phyloP scores from a whole-genome alignment of 106 monocot genomes.

The Agapanthus africanus region DNA sequence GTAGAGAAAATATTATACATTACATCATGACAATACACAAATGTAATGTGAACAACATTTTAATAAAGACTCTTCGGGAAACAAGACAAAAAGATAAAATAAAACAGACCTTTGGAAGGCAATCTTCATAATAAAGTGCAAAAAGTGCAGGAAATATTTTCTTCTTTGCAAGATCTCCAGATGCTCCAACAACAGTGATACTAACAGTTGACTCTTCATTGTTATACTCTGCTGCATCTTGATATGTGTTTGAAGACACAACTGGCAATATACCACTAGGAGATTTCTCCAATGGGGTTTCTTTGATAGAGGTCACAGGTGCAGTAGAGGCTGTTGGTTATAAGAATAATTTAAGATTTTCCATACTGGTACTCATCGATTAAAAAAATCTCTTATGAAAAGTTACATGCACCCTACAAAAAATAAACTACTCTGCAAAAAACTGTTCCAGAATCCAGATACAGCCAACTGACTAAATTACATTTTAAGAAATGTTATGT shows the following conservation, averaged over 20 bases:
- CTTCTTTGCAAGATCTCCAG: conserved; percentile 93
- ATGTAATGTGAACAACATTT: not conserved
- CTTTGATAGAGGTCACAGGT: conserved; percentile 17
- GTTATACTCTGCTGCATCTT: conserved; percentile 3
- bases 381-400: too few species aligned
- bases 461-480: too few species aligned
- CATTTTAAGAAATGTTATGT: too few species aligned
- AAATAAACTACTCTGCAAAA: too few species aligned
- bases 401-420: too few species aligned
- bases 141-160: conserved; percentile 97
- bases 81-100: not conserved
- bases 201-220: conserved; percentile 63
- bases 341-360: too few species aligned
- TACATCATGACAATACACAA: not conserved
- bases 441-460: too few species aligned
- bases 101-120: conserved; percentile 65
- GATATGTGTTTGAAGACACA: conserved; percentile 21
- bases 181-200: conserved; percentile 89
- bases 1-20: not conserved
- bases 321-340: conserved; percentile 15
- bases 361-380: too few species aligned
- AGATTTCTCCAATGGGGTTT: conserved; percentile 18
- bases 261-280: conserved; percentile 32
- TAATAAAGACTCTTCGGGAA: not conserved
- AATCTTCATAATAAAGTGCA: conserved; percentile 91